Evolutionary conservation across 176 grass and related monocot species (phyloP).

Genomic region (Tuctoria greenei): DNA sequence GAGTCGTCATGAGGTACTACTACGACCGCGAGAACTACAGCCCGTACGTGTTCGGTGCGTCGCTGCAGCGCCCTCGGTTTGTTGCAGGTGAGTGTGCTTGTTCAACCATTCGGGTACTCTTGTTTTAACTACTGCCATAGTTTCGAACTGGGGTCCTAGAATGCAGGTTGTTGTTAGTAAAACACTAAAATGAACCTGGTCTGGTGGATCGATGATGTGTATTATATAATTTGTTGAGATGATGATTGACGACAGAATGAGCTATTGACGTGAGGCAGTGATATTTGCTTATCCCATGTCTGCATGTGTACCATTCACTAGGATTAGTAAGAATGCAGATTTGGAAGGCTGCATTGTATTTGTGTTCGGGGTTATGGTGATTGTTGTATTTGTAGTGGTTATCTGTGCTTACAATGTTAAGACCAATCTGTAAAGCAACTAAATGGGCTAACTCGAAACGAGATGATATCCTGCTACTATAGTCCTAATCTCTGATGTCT

Average conservation of each 20-base stretch:
- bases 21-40: constrained; percentile 76
- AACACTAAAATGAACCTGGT: background rate
- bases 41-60: constrained; percentile 72
- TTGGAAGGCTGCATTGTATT: constrained; percentile 10
- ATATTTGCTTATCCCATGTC: background rate
- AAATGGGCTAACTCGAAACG: background rate
- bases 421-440: background rate
- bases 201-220: background rate
- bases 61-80: constrained; percentile 88
- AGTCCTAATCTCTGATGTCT: background rate
- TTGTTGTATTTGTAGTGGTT: background rate
- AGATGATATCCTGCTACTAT: background rate
- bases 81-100: constrained; percentile 68
- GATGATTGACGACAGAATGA: background rate
- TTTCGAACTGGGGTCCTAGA: background rate
- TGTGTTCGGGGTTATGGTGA: background rate
- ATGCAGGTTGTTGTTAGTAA: background rate
- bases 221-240: background rate
- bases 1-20: constrained; percentile 69
- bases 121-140: constrained; percentile 1
- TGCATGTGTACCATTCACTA: background rate
- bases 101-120: background rate
- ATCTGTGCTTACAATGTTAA: background rate
- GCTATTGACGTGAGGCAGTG: background rate
- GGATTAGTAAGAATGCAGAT: background rate